Evolutionary conservation across 176 grass and related monocot genomes (phyloP).

Genomic region (Poa annua): DNA sequence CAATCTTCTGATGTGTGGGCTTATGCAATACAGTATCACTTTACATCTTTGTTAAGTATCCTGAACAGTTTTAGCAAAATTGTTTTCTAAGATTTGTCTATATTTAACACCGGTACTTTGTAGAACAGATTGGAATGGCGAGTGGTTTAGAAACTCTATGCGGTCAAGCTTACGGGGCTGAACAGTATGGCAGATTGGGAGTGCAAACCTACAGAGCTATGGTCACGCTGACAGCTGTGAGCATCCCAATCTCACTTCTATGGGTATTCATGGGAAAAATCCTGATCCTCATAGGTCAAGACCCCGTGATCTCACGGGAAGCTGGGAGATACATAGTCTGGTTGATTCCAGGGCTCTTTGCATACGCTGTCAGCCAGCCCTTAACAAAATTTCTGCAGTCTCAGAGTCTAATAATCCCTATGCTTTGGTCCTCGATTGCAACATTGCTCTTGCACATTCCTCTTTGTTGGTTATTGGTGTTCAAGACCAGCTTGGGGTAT

Average conservation of each 20-base stretch:
- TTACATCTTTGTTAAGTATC: not conserved
- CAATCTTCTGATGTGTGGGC: not conserved
- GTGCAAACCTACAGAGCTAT: conserved; percentile 79
- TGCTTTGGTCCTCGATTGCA: conserved; percentile 55
- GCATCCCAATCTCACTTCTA: conserved; percentile 71
- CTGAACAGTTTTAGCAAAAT: not conserved
- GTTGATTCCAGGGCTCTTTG: conserved; percentile 83
- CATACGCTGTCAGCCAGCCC: conserved; percentile 66
- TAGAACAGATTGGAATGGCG: conserved; percentile 84
- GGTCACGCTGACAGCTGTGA: conserved; percentile 62
- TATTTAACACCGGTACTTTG: conserved; percentile 15
- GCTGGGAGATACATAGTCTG: conserved; percentile 75
- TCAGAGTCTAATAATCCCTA: conserved; percentile 77
- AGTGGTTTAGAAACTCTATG: conserved; percentile 83
- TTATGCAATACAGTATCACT: not conserved
- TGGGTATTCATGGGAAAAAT: conserved; percentile 77
- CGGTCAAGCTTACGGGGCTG: conserved; percentile 86
- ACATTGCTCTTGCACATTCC: conserved; percentile 77
- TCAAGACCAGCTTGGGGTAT: conserved; percentile 65
- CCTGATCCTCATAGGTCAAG: conserved; percentile 69
- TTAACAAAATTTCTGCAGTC: conserved; percentile 83
- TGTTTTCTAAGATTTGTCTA: not conserved
- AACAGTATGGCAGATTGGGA: conserved; percentile 69
- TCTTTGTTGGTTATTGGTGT: conserved; percentile 79
- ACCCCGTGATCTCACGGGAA: conserved; percentile 64